Evolutionary conservation across 495 filamentous ascomycete species (phyloP), one percentile per base, ranked within the genome.

Genomic region (Trichoderma asperelloides): DNA sequence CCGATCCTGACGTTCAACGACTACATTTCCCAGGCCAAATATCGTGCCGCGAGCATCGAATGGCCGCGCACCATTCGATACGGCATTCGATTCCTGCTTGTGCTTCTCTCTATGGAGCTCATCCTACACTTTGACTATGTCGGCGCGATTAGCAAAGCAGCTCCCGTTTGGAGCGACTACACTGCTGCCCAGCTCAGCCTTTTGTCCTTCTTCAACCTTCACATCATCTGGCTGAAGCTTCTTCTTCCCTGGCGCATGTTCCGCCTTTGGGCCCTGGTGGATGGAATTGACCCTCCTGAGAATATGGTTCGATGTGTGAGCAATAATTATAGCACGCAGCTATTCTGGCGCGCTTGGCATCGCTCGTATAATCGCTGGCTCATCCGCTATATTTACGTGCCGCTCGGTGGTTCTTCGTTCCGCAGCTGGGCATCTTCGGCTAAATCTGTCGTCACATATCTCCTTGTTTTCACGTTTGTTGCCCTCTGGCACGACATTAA

Each of bases 1-100:
- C 95, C 95, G 8, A 96, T 99, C 71, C 71, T 98, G 66, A 97
- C 93, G 30, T 99, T 98, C 81, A 99, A 99, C 77, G 95, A 98
- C 79, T 97, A 96, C 80, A 89, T 97, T 65, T 91, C 93, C 18
- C 95, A 99, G 75, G 63, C 69, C 39, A 78, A 91, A 69, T 89
- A 94, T 75, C 84, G 85, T 12, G 76, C 91, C 1, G 82, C 87
- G 23, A 91, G 82, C 45, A 86, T 96, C 69, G 88, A 85, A 28
- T 71, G 74, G 2, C 72, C 80, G 1, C 89, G 92, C 66, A 96
- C 87, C 15, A 71, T 88, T 47, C 81, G 80, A 28, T 99, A 99
- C 75, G 93, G 82, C 40, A 76, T 95, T 66, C 92, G 95, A n/a
- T 94, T 97, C 76, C 71, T 87, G 43, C 77, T 97, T 21, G 83